phyloP scores from a whole-genome alignment of 2,329 filamentous ascomycete genomes.

The Sporothrix mexicana region DNA sequence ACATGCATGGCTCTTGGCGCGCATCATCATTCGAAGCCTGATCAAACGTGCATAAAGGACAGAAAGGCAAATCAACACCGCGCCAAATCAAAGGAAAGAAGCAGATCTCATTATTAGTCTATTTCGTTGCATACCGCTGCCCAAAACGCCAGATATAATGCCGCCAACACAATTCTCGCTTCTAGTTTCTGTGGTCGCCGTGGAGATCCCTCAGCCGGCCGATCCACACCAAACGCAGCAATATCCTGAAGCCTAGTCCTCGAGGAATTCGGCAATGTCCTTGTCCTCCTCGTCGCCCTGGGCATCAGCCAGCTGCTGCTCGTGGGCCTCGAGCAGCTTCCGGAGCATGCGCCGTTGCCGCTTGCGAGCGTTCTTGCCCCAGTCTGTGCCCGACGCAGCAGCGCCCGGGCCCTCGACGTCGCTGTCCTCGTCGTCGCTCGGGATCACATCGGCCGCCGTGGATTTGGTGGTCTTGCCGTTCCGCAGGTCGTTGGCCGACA shows the following conservation, averaged over 20 bases:
- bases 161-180: neutral
- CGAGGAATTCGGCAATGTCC: constrained; percentile 75
- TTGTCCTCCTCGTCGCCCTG: constrained; percentile 72
- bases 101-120: constrained; percentile 3
- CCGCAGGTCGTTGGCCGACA: constrained; percentile 68
- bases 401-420: constrained; percentile 45
- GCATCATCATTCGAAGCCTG: neutral
- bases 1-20: constrained; percentile 10
- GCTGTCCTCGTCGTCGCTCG: constrained; percentile 26
- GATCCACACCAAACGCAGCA: neutral
- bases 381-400: constrained; percentile 54
- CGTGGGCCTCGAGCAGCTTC: constrained; percentile 67
- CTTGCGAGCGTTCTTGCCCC: constrained; percentile 73
- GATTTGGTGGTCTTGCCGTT: constrained; percentile 47
- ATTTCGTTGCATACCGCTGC: constrained; percentile 15
- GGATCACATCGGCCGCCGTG: constrained; percentile 51
- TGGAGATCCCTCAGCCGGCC: neutral
- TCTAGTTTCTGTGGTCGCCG: neutral
- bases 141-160: constrained; percentile 25
- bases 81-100: neutral
- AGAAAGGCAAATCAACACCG: neutral
- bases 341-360: constrained; percentile 71
- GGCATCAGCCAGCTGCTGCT: constrained; percentile 61
- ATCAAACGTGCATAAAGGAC: too few relatives aligned
- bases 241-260: constrained; percentile 49